Evolutionary conservation across 2,329 filamentous ascomycete species (phyloP).

Genomic region (Pseudofabraea citricarpa): DNA sequence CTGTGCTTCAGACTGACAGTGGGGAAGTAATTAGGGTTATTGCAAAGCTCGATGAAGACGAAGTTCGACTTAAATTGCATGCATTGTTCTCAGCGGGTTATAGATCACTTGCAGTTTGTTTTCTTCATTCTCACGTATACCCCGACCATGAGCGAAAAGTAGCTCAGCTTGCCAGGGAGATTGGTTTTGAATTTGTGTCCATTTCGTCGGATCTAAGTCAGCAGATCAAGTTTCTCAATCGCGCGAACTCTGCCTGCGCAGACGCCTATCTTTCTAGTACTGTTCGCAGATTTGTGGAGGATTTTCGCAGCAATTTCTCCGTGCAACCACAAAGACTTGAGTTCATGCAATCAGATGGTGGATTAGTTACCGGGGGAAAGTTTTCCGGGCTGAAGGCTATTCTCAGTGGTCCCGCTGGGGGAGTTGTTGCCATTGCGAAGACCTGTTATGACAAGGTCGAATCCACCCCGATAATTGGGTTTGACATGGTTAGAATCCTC

Average conservation of each 20-base stretch:
- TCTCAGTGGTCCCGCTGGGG: conserved; percentile 59
- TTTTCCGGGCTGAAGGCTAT: conserved; percentile 61
- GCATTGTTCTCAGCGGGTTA: background rate
- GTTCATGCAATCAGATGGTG: conserved; percentile 52
- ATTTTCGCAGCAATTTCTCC: conserved; percentile 52
- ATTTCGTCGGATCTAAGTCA: conserved; percentile 62
- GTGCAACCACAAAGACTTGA: conserved; percentile 44
- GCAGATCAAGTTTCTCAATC: conserved; percentile 64
- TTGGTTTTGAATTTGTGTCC: conserved; percentile 61
- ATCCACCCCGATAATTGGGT: conserved; percentile 61
- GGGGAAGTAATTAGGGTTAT: conserved; percentile 61
- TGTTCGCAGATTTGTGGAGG: conserved; percentile 59
- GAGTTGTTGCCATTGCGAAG: conserved; percentile 61
- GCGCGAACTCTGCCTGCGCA: conserved; percentile 62
- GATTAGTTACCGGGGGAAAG: conserved; percentile 39
- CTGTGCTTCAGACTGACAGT: conserved; percentile 38
- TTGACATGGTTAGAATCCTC: conserved; percentile 50
- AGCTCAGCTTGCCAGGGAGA: conserved; percentile 53
- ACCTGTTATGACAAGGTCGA: conserved; percentile 61
- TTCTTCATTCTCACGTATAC: background rate
- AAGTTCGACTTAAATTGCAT: conserved; percentile 22
- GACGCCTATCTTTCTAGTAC: conserved; percentile 64
- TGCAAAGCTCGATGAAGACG: conserved; percentile 48
- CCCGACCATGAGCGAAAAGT: conserved; percentile 54
- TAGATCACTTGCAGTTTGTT: background rate